These are phyloP conservation scores for Eucalyptus tenuipes DNA, from an alignment of 345 rosid genomes.

Conservation along the genomic window DNA sequence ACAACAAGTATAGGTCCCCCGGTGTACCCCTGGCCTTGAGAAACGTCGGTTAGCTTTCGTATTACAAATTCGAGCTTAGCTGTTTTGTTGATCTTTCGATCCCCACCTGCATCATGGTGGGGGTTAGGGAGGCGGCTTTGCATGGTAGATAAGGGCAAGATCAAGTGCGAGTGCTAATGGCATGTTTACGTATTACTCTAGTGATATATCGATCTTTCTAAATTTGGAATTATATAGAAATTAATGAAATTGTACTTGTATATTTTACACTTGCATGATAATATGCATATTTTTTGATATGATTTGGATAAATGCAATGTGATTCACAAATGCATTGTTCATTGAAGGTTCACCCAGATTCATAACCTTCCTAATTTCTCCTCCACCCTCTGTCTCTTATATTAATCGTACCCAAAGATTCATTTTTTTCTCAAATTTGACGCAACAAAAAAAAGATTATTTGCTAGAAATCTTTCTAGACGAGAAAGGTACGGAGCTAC, in stretches of 20 bases:
- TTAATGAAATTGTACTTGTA: not conserved
- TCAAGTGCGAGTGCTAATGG: fast-evolving
- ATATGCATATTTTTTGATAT: not conserved
- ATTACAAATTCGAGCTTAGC: fast-evolving
- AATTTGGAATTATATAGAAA: not conserved
- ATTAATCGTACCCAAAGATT: not conserved
- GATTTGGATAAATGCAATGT: not conserved
- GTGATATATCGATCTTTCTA: not conserved
- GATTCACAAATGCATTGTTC: not conserved
- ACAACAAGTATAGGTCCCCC: not conserved
- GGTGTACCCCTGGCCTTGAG: too few relatives aligned
- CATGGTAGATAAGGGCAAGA: not conserved
- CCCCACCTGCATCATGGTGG: not conserved
- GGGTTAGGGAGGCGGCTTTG: fast-evolving
- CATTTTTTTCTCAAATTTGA: not conserved
- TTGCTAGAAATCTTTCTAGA: not conserved
- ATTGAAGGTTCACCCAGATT: not conserved
- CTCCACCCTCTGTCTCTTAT: not conserved
- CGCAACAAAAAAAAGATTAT: not conserved
- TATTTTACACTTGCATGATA: fast-evolving
- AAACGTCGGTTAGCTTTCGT: not conserved
- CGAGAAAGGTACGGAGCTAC: not conserved
- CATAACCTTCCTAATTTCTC: not conserved
- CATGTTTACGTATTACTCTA: not conserved
- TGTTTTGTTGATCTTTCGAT: not conserved